phyloP scores from a whole-genome alignment of 192 early-diverging fungal species.

The Backusella circina region DNA sequence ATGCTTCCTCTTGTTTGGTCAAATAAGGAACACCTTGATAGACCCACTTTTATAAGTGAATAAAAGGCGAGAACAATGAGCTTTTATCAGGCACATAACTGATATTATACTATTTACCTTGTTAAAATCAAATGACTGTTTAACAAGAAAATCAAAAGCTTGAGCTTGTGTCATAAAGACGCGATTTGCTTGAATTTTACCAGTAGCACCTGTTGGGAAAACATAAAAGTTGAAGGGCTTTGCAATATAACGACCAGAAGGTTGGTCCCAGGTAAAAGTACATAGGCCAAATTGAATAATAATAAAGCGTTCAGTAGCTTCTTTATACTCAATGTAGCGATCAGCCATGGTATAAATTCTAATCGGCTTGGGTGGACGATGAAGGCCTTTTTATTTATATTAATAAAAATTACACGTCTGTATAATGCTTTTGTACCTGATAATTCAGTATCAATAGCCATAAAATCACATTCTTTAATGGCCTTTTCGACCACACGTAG shows the following conservation, averaged over 20 bases:
- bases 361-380: constrained; percentile 9
- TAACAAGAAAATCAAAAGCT: constrained; percentile 53
- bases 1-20: constrained; percentile 48
- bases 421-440: constrained; percentile 37
- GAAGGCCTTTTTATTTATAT: constrained; percentile 5
- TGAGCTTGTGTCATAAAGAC: constrained; percentile 47
- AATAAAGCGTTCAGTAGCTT: constrained; percentile 41
- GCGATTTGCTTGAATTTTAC: constrained; percentile 39
- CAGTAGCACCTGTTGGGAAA: constrained; percentile 47
- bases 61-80: not conserved
- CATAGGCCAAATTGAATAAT: constrained; percentile 62
- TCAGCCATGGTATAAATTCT: constrained; percentile 40
- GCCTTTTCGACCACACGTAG: constrained; percentile 46
- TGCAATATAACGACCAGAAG: constrained; percentile 44
- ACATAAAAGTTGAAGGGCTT: constrained; percentile 67
- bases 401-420: not conserved
- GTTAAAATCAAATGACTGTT: constrained; percentile 63
- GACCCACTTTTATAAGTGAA: constrained; percentile 27
- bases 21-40: constrained; percentile 56
- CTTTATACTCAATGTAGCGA: constrained; percentile 47
- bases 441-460: constrained; percentile 64
- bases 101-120: constrained; percentile 29
- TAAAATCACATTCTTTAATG: constrained; percentile 52
- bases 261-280: constrained; percentile 54
- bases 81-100: not conserved